Evolutionary conservation across 1,139 yeast species (phyloP).

Genomic region (Pichia sp.): DNA sequence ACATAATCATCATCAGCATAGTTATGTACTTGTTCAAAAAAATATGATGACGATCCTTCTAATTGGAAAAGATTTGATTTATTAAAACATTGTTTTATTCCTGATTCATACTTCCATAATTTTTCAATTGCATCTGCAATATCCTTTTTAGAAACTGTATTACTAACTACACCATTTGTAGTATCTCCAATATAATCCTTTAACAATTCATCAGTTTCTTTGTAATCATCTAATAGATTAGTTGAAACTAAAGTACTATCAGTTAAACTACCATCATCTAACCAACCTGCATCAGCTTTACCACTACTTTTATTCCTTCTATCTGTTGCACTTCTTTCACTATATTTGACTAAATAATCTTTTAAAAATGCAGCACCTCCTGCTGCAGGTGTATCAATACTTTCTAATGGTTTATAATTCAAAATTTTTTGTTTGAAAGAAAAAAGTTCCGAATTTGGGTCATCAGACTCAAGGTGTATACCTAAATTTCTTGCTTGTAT

Average conservation of each 20-base stretch:
- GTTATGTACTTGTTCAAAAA: conserved; percentile 60
- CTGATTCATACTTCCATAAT: conserved; percentile 65
- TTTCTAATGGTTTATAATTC: conserved; percentile 52
- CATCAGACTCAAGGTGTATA: conserved; percentile 57
- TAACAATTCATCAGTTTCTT: conserved; percentile 20
- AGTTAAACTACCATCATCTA: conserved; percentile 18
- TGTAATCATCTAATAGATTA: conserved; percentile 12
- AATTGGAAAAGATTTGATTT: conserved; percentile 75
- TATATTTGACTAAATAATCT: conserved; percentile 59
- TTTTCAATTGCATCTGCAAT: conserved; percentile 63
- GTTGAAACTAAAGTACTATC: conserved; percentile 8
- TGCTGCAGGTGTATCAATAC: conserved; percentile 60
- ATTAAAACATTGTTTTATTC: conserved; percentile 54
- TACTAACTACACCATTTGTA: background rate
- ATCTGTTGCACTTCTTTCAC: conserved; percentile 46
- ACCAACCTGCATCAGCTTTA: conserved; percentile 42
- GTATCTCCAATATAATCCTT: conserved; percentile 16
- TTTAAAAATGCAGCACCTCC: conserved; percentile 60
- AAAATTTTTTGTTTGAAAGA: conserved; percentile 45
- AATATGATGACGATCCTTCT: conserved; percentile 74
- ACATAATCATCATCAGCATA: conserved; percentile 61
- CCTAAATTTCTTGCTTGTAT: conserved; percentile 62
- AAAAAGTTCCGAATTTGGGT: conserved; percentile 38
- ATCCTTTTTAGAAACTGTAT: conserved; percentile 31
- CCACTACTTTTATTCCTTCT: conserved; percentile 54